phyloP scores from a whole-genome alignment of 495 filamentous ascomycete genomes.

The Aspergillus nanangensis region DNA sequence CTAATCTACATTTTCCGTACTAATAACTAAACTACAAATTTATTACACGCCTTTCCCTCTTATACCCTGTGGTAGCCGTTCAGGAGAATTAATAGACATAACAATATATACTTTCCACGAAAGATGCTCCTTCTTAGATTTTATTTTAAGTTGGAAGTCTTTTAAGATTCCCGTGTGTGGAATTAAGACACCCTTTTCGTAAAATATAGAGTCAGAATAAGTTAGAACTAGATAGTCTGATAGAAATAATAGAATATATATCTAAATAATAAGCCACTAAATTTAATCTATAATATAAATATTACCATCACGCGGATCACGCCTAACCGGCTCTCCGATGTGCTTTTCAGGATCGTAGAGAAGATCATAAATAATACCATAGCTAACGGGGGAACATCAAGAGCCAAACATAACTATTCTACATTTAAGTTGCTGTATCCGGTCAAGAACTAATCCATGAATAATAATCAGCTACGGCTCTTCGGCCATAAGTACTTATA shows the following conservation, averaged over 20 bases:
- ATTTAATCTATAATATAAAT: slow-evolving; percentile 47
- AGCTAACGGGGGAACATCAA: slow-evolving; percentile 51
- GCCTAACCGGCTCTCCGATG: slow-evolving; percentile 30
- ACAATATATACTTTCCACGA: slow-evolving; percentile 46
- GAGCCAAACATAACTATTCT: slow-evolving; percentile 37
- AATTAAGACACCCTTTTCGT: slow-evolving; percentile 28
- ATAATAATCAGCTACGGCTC: slow-evolving; percentile 58
- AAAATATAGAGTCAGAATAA: neutral
- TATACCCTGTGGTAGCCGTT: slow-evolving; percentile 38
- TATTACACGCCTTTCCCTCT: slow-evolving; percentile 24
- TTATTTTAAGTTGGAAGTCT: slow-evolving; percentile 41
- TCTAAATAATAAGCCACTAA: slow-evolving; percentile 53
- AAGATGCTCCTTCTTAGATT: slow-evolving; percentile 26
- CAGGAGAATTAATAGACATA: slow-evolving; percentile 38
- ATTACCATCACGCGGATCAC: slow-evolving; percentile 41
- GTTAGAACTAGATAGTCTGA: neutral
- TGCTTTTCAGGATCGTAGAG: slow-evolving; percentile 43
- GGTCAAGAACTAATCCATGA: slow-evolving; percentile 50
- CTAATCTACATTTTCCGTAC: slow-evolving; percentile 29
- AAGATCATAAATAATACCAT: slow-evolving; percentile 47
- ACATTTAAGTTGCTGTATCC: slow-evolving; percentile 44
- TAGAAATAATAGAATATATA: slow-evolving; percentile 9
- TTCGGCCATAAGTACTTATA: slow-evolving; percentile 43
- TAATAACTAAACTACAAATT: slow-evolving; percentile 25
- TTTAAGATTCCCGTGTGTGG: slow-evolving; percentile 34